Evolutionary conservation across 106 monocot genomes (phyloP), one percentile per base, ranked within the genome.

Genomic region (Platanthera guangdongensis): DNA sequence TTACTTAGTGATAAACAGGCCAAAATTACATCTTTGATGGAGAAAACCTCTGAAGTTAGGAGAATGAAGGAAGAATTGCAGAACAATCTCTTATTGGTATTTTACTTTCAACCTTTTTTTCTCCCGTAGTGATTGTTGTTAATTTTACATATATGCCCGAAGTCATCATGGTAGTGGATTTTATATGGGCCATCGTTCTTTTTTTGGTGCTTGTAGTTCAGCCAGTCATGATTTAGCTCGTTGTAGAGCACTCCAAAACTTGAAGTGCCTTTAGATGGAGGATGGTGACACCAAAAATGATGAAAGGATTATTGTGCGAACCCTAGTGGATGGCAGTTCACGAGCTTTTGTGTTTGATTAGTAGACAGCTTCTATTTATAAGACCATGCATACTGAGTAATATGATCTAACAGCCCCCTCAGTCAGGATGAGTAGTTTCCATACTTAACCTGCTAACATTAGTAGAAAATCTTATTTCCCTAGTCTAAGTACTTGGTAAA

Each of bases 31-130:
- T 87, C 88, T 63, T 88, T 99, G 74, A 84, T 87, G 87, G 86
- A 94, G 77, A 94, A 92, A 75, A 89, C 94, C 59, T 88, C 88
- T 65, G 90, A 90, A 92, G 89, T 92, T 30, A 86, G 89, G 64
- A 85, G 64, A 81, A 84, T 68, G 81, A 84, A 91, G 78, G 89
- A 94, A 75, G 92, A 90, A 54, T 67, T 99, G 73, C 88, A 94
- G 51, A 82, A 88, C 22, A 84, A 85, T n/a, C 81, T 99, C 50
- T 86, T 86, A 21, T 51, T 83, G 83, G 99, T 99, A 85, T 79
- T 80, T 48, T 70, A 15, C 16, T 48, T 51, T 51, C 19, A 51
- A 72, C 4, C 8, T 48, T 47, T 46, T 45, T 7, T 47, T 70
- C 70, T 69, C 13, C 4, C 46, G 39, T 39, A 69, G 28, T 47